Evolutionary conservation across 208 protist genomes (phyloP).

Genomic region (Naegleria lovaniensis): DNA sequence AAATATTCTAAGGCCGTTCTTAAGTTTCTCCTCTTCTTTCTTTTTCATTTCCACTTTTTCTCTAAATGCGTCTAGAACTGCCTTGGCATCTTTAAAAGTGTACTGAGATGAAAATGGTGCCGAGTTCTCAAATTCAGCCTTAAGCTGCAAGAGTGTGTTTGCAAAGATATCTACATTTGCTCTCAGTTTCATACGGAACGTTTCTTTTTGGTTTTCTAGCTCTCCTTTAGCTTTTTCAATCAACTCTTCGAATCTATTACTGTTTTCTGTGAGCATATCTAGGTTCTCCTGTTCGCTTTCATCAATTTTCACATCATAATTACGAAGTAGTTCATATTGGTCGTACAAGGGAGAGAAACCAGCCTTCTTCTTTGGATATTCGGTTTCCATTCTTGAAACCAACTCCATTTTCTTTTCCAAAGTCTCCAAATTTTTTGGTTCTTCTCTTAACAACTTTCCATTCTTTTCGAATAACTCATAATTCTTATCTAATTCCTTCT

Average conservation of each 20-base stretch:
- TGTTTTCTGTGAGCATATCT: constrained; percentile 70
- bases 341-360: constrained; percentile 75
- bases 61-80: constrained; percentile 63
- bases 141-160: constrained; percentile 65
- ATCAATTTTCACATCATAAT: constrained; percentile 81
- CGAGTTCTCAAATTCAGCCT: constrained; percentile 70
- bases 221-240: constrained; percentile 66
- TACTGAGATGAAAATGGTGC: constrained; percentile 63
- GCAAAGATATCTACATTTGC: constrained; percentile 72
- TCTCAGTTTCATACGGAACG: constrained; percentile 85
- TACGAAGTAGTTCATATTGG: constrained; percentile 69
- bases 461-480: constrained; percentile 74
- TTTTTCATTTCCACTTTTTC: constrained; percentile 62
- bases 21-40: constrained; percentile 61
- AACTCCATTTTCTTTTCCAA: constrained; percentile 77
- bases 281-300: constrained; percentile 77
- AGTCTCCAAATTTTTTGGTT: constrained; percentile 83
- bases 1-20: constrained; percentile 90
- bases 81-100: constrained; percentile 66
- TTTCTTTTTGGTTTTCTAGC: constrained; percentile 84
- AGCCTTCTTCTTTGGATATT: constrained; percentile 65
- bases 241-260: constrained; percentile 70
- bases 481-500: constrained; percentile 74
- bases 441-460: constrained; percentile 58
- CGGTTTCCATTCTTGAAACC: constrained; percentile 64